Percentiles rank a stretch among this genome's conserved stretches.
These are phyloP conservation scores for Arthroderma sp. DNA, from an alignment of 2,329 filamentous ascomycete genomes.

Conservation along the genomic window DNA sequence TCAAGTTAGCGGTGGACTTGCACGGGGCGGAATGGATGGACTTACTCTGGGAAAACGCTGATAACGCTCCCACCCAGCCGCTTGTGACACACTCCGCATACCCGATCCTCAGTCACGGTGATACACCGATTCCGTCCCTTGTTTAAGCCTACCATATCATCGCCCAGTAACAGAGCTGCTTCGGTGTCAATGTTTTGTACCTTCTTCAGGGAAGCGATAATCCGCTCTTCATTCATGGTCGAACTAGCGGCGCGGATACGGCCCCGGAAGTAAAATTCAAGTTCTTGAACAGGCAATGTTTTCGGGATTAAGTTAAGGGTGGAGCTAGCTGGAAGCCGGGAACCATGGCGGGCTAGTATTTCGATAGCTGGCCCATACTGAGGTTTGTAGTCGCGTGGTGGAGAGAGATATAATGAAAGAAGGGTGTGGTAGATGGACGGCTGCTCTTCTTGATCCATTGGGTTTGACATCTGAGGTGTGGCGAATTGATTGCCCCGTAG, in stretches of 20 bases:
- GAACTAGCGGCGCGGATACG: constrained; percentile 78
- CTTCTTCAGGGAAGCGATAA: constrained; percentile 63
- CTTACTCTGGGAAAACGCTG: constrained; percentile 72
- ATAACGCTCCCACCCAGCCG: constrained; percentile 82
- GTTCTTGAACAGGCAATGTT: constrained; percentile 59
- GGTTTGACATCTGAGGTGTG: constrained; percentile 25
- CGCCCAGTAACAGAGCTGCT: constrained; percentile 59
- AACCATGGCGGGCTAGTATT: constrained; percentile 83
- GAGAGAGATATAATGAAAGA: constrained; percentile 76
- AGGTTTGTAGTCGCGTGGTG: constrained; percentile 56
- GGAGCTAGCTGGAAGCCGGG: constrained; percentile 73
- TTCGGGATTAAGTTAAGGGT: constrained; percentile 78
- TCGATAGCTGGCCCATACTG: constrained; percentile 69
- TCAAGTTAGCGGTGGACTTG: constrained; percentile 3
- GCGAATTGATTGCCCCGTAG: constrained; percentile 22
- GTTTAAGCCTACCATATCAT: constrained; percentile 42
- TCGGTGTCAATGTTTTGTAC: constrained; percentile 69
- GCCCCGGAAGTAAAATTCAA: constrained; percentile 84
- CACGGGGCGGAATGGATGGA: constrained; percentile 11
- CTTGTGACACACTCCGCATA: constrained; percentile 90
- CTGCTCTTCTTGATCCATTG: constrained; percentile 37
- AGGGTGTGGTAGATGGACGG: constrained; percentile 86
- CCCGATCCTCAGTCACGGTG: constrained; percentile 70
- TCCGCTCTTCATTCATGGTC: constrained; percentile 63
- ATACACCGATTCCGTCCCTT: constrained; percentile 55